phyloP scores from a whole-genome alignment of 441 rosid species.

The Croton laevigatus region DNA sequence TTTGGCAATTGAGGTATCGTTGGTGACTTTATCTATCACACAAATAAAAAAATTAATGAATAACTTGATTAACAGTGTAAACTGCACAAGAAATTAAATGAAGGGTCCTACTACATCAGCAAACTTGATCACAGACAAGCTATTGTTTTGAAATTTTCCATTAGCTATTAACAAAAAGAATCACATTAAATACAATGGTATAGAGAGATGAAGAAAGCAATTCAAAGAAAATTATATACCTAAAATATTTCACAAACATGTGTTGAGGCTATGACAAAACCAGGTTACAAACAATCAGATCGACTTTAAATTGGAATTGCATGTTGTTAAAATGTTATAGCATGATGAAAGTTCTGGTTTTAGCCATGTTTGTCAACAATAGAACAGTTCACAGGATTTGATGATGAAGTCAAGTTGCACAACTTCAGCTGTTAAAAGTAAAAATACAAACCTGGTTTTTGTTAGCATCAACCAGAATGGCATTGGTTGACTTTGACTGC shows the following conservation, averaged over 20 bases:
- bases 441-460: constrained; percentile 77
- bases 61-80: constrained; percentile 1
- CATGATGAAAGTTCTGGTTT: neutral
- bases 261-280: too few species aligned
- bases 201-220: neutral
- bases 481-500: constrained; percentile 69
- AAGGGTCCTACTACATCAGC: neutral
- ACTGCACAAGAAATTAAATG: neutral
- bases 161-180: neutral
- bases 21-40: constrained; percentile 65
- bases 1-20: constrained; percentile 81
- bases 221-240: neutral
- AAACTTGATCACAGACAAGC: neutral
- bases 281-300: too few species aligned
- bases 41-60: constrained; percentile 4
- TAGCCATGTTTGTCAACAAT: neutral
- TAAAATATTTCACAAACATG: neutral
- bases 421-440: neutral
- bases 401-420: neutral
- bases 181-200: neutral
- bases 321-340: neutral
- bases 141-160: neutral
- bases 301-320: neutral
- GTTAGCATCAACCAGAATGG: constrained; percentile 67
- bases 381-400: neutral